Conservation (phyloP, 108 stramenopile species). For the Asterionellopsis glacialis region DNA sequence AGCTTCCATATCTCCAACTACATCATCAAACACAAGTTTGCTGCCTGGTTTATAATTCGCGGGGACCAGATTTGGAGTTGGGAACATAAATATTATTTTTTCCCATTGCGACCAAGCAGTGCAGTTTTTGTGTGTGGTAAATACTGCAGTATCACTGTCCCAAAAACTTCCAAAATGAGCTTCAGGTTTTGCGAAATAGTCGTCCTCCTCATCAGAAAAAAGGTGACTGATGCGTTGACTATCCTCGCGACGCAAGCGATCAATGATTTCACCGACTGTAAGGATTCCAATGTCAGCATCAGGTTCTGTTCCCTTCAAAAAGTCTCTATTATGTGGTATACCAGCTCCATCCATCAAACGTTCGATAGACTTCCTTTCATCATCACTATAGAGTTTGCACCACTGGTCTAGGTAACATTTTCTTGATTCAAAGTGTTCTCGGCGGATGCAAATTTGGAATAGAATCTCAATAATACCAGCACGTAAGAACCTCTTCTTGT, state of each 20-base stretch:
- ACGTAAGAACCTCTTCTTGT: conserved; percentile 16
- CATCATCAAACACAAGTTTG: conserved; percentile 7
- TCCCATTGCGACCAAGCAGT: conserved; percentile 36
- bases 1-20: background rate
- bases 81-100: conserved; percentile 18
- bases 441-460: conserved; percentile 22
- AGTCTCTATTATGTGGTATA: conserved; percentile 10
- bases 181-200: conserved; percentile 12
- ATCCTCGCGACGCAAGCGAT: conserved; percentile 8
- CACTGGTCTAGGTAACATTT: conserved; percentile 6
- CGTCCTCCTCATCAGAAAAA: background rate
- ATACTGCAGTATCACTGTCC: conserved; percentile 13
- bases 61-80: conserved; percentile 18
- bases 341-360: conserved; percentile 11
- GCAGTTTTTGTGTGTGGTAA: conserved; percentile 20
- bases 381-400: conserved; percentile 3
- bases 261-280: conserved; percentile 11
- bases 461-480: conserved; percentile 29
- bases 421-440: conserved; percentile 3
- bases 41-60: conserved; percentile 8
- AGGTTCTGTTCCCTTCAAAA: conserved; percentile 16
- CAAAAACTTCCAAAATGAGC: conserved; percentile 15
- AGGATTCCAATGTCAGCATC: conserved; percentile 6
- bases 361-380: conserved; percentile 13
- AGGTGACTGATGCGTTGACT: conserved; percentile 12